A percentile compares a stretch with the other conserved stretches of the same genome.
Conservation (phyloP, 2,329 filamentous ascomycete genomes). For the Aspergillus neotritici region DNA sequence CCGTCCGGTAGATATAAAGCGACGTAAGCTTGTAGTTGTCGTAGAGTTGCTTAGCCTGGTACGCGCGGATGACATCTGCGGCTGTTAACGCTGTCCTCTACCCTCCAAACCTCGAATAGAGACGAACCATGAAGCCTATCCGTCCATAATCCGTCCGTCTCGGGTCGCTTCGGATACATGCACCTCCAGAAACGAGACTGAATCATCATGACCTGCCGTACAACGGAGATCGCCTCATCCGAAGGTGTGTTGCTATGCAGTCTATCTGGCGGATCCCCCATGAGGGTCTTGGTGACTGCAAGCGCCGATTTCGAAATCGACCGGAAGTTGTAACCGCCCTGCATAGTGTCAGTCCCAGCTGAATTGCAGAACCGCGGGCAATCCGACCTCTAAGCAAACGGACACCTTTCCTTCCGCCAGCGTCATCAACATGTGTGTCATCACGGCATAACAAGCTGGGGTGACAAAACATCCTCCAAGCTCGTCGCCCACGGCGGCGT, state of each 20-base stretch:
- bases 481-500: constrained; percentile 88
- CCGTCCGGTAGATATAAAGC: constrained; percentile 70
- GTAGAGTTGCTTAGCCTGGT: constrained; percentile 66
- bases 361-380: neutral
- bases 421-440: constrained; percentile 99
- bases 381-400: constrained; percentile 70
- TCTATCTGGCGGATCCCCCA: constrained; percentile 82
- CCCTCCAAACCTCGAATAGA: no score
- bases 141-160: constrained; percentile 24
- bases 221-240: constrained; percentile 49
- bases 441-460: constrained; percentile 87
- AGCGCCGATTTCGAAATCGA: constrained; percentile 91
- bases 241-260: constrained; percentile 46
- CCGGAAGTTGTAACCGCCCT: constrained; percentile 85
- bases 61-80: constrained; percentile 67
- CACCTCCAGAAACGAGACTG: constrained; percentile 77
- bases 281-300: constrained; percentile 83
- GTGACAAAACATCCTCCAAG: constrained; percentile 90
- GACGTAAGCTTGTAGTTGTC: constrained; percentile 72
- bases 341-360: neutral
- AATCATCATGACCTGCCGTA: constrained; percentile 53
- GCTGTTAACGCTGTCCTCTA: neutral
- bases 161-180: constrained; percentile 60
- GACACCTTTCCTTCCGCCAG: constrained; percentile 82
- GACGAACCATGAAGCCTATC: constrained; percentile 58